These are phyloP conservation scores for Capniomyces stellatus DNA, from an alignment of 371 early-diverging fungal species.

Conservation along the genomic window DNA sequence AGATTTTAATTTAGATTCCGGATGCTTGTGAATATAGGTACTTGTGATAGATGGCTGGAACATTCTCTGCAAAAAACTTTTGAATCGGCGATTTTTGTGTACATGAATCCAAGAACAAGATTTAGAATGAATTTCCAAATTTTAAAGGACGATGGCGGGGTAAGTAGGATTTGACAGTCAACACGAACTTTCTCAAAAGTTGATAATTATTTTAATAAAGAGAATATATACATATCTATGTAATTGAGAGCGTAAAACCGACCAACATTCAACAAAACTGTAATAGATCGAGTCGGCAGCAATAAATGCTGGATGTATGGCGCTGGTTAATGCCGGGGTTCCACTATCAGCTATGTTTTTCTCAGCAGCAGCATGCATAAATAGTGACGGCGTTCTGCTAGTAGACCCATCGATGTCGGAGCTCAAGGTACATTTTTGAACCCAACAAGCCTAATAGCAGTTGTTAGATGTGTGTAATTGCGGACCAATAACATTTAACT, in stretches of 20 bases:
- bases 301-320: slow-evolving; percentile 66
- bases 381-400: slow-evolving; percentile 33
- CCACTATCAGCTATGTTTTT: slow-evolving; percentile 54
- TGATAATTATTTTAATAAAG: slow-evolving; percentile 4
- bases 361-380: slow-evolving; percentile 52
- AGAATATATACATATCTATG: no score
- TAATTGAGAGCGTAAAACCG: no score
- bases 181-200: no score
- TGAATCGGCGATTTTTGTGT: slow-evolving; percentile 50
- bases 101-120: slow-evolving; percentile 74
- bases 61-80: slow-evolving; percentile 42
- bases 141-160: slow-evolving; percentile 66
- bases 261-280: no score
- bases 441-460: background rate
- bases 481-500: background rate
- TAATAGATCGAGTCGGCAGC: slow-evolving; percentile 42
- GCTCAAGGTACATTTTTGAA: slow-evolving; percentile 27
- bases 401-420: slow-evolving; percentile 70
- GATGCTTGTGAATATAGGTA: slow-evolving; percentile 20
- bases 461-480: background rate
- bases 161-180: slow-evolving; percentile 25
- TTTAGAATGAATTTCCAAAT: slow-evolving; percentile 71
- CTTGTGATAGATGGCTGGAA: slow-evolving; percentile 58
- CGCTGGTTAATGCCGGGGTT: slow-evolving; percentile 82
- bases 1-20: no score